Percentiles rank a stretch among this genome's conserved stretches.
Evolutionary conservation across 352 stramenopile species (phyloP).

Genomic region (Phytophthora chlamydospora): DNA sequence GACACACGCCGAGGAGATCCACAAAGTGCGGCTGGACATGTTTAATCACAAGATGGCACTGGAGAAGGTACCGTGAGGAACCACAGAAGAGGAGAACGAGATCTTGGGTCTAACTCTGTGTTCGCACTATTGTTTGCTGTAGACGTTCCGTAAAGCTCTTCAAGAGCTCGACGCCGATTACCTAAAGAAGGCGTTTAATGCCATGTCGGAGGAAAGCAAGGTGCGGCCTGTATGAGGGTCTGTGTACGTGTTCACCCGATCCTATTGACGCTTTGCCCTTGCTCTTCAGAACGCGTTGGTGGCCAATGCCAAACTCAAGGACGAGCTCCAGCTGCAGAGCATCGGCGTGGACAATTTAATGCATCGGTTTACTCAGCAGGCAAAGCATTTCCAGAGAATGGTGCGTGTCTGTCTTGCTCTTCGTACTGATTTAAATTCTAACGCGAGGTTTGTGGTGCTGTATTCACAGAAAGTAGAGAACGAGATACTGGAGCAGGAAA

Average conservation of each 20-base stretch:
- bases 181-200: constrained; percentile 83
- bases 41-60: constrained; percentile 89
- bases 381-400: constrained; percentile 75
- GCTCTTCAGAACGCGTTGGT: constrained; percentile 66
- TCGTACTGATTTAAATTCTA: neutral
- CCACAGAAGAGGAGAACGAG: neutral
- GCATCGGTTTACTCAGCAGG: constrained; percentile 73
- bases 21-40: constrained; percentile 81
- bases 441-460: neutral
- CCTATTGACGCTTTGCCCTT: neutral
- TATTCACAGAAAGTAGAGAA: constrained; percentile 75
- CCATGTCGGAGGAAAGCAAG: constrained; percentile 86
- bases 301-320: constrained; percentile 82
- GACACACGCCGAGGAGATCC: constrained; percentile 71
- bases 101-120: neutral
- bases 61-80: constrained; percentile 55
- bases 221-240: constrained; percentile 16
- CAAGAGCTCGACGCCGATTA: constrained; percentile 82
- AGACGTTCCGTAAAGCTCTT: constrained; percentile 78
- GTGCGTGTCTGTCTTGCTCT: constrained; percentile 23
- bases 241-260: neutral
- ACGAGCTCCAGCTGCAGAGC: constrained; percentile 78
- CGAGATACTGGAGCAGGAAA: constrained; percentile 77
- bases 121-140: neutral
- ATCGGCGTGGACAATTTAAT: constrained; percentile 85